These are phyloP conservation scores for Mucor saturninus DNA, from an alignment of 371 early-diverging fungal species.

Conservation along the genomic window DNA sequence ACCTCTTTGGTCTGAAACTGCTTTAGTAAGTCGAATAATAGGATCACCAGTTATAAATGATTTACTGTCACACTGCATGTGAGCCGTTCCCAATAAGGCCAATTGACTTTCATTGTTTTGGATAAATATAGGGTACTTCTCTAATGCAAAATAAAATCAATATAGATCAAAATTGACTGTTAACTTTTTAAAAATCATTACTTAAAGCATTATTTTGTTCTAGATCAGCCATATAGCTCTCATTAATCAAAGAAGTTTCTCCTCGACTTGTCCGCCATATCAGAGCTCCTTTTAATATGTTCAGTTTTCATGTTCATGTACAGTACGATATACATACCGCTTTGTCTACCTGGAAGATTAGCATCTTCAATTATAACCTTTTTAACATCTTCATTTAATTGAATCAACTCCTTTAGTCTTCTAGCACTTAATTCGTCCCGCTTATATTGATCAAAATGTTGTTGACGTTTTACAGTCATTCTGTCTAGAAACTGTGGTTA, in stretches of 20 bases:
- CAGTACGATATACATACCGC: conserved; percentile 31
- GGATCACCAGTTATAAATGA: conserved; percentile 1
- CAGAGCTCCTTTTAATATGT: conserved; percentile 38
- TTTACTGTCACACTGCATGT: background rate
- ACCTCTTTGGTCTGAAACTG: conserved; percentile 34
- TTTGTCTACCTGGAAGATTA: conserved; percentile 58
- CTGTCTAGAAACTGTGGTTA: conserved; percentile 7
- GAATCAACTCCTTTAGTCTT: conserved; percentile 42
- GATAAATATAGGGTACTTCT: background rate
- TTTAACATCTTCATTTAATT: conserved; percentile 39
- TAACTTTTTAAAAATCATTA: conserved; percentile 1
- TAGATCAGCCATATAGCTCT: background rate
- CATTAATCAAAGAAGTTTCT: conserved; percentile 28
- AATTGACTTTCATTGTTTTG: background rate
- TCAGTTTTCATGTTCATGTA: background rate
- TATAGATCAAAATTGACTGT: background rate
- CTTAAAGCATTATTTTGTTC: background rate
- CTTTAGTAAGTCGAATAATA: conserved; percentile 28
- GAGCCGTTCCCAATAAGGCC: conserved; percentile 12
- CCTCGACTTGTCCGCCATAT: conserved; percentile 56
- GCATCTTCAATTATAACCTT: conserved; percentile 29
- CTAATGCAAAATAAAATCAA: background rate
- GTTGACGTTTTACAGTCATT: conserved; percentile 25
- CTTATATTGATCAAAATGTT: conserved; percentile 7
- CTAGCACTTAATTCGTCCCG: conserved; percentile 26